Conservation (phyloP, 768 basidiomycete species). For the Naganishia onofrii region DNA sequence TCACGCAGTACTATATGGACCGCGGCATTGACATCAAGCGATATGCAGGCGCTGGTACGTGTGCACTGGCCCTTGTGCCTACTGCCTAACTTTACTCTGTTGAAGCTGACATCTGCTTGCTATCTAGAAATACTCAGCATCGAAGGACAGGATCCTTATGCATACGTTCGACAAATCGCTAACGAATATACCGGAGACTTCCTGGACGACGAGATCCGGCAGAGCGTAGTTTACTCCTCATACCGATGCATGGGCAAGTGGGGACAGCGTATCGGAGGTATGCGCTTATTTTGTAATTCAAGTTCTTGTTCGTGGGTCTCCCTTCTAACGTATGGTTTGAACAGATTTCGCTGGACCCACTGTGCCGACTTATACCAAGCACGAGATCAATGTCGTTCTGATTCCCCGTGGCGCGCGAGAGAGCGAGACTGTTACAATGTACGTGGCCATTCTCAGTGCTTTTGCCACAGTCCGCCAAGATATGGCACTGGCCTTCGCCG, state of each 20-base stretch:
- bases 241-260: constrained; percentile 58
- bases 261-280: constrained; percentile 59
- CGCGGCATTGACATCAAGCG: constrained; percentile 62
- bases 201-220: constrained; percentile 63
- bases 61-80: background rate
- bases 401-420: constrained; percentile 57
- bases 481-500: no score
- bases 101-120: background rate
- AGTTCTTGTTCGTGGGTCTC: no score
- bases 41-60: constrained; percentile 59
- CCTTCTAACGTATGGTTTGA: no score
- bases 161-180: constrained; percentile 62
- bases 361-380: constrained; percentile 53
- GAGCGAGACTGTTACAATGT: constrained; percentile 55
- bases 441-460: background rate
- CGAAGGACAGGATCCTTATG: constrained; percentile 59
- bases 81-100: background rate
- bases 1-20: constrained; percentile 56
- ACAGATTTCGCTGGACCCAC: constrained; percentile 59
- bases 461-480: no score
- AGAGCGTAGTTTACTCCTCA: constrained; percentile 63
- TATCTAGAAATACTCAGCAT: constrained; percentile 56
- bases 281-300: background rate
- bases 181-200: constrained; percentile 64
- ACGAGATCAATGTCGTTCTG: constrained; percentile 57